Conservation (phyloP, 305 asterid genomes). For the Fraxinus xanthoxyloides region DNA sequence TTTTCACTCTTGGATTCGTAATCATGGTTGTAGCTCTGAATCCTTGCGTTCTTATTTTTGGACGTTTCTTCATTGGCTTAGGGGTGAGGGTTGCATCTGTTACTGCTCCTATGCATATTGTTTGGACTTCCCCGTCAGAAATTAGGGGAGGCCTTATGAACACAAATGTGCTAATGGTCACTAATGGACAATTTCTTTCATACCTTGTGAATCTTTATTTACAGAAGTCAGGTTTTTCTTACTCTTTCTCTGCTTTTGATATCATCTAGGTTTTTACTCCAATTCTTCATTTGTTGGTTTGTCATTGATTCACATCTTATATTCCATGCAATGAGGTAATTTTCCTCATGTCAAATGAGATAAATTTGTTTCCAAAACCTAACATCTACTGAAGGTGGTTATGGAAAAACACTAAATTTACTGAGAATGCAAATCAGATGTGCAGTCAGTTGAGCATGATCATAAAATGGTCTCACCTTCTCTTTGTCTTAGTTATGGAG, state of each 20-base stretch:
- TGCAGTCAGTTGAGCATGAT: not conserved
- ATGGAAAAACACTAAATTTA: not conserved
- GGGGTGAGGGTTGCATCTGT: not conserved
- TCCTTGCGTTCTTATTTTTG: too few relatives aligned
- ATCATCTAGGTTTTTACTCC: not conserved
- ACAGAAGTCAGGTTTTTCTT: too few relatives aligned
- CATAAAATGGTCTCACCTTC: not conserved
- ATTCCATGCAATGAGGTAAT: constrained; percentile 1
- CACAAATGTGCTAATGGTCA: too few relatives aligned
- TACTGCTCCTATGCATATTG: too few relatives aligned
- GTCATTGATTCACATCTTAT: not conserved
- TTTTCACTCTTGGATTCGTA: too few relatives aligned
- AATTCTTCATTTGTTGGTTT: constrained; percentile 15
- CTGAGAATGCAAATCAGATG: not conserved
- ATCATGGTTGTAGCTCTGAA: too few relatives aligned
- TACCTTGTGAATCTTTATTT: too few relatives aligned
- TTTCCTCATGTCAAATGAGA: not conserved
- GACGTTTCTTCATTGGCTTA: too few relatives aligned
- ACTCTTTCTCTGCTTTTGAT: too few relatives aligned
- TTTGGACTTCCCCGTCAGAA: too few relatives aligned
- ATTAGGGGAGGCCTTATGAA: too few relatives aligned
- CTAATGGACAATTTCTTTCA: too few relatives aligned
- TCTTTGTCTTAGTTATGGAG: not conserved
- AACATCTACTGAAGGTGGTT: not conserved
- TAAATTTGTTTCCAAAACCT: not conserved